phyloP scores from a whole-genome alignment of 805 yeast species.

The Starmerella etchellsii region DNA sequence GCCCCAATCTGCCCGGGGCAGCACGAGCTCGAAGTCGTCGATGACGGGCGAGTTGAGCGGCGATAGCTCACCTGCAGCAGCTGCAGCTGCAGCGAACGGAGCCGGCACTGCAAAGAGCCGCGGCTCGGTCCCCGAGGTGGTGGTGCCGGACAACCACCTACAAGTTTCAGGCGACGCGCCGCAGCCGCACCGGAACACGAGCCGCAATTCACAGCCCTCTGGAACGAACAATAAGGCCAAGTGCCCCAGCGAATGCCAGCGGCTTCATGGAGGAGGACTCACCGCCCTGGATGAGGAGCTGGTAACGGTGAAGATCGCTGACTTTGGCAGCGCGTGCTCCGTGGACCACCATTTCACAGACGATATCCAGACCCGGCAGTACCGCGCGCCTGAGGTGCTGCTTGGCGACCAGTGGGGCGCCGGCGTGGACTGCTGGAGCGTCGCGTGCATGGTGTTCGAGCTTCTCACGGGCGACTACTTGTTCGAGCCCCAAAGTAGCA shows the following conservation, averaged over 20 bases:
- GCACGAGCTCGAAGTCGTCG: neutral
- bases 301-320: constrained; percentile 78
- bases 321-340: constrained; percentile 86
- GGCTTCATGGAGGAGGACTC: constrained; percentile 4
- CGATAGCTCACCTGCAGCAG: neutral
- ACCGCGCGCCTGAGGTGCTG: constrained; percentile 80
- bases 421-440: constrained; percentile 90
- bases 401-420: constrained; percentile 87
- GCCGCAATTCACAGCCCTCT: neutral
- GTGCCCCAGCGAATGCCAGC: no score
- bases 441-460: constrained; percentile 84
- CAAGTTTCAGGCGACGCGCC: neutral
- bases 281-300: constrained; percentile 29
- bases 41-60: neutral
- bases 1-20: neutral
- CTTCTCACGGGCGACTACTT: constrained; percentile 85
- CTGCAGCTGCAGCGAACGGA: neutral
- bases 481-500: constrained; percentile 62
- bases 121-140: neutral
- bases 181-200: no score
- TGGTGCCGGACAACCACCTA: neutral
- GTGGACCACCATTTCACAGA: constrained; percentile 67
- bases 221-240: neutral
- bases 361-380: constrained; percentile 85
- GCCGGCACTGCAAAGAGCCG: neutral